phyloP scores from a whole-genome alignment of 139 green algal species.

The Coelastrella sp. region DNA sequence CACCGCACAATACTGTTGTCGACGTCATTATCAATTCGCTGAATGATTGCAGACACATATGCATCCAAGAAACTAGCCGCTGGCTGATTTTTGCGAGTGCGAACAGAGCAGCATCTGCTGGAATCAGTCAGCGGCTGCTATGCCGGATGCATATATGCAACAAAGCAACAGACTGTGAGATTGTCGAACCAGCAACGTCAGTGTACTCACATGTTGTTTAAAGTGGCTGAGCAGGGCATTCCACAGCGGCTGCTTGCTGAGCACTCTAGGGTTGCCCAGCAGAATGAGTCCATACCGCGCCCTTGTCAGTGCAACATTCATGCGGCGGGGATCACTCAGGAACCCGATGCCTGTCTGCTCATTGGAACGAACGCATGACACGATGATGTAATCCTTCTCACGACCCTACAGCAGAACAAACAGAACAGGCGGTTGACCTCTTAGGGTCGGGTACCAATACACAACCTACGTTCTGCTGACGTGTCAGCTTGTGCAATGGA shows the following conservation, averaged over 20 bases:
- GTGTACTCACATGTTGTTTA: constrained; percentile 78
- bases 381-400: constrained; percentile 99
- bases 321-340: constrained; percentile 92
- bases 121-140: not conserved
- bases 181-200: no score
- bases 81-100: no score
- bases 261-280: constrained; percentile 92
- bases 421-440: not conserved
- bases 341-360: constrained; percentile 97
- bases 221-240: constrained; percentile 94
- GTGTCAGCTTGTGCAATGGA: no score
- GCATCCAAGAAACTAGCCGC: no score
- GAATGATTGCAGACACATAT: no score
- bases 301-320: constrained; percentile 98
- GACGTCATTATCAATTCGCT: no score
- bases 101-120: no score
- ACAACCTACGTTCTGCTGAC: no score
- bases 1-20: no score
- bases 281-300: constrained; percentile 91
- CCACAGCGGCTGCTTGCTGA: constrained; percentile 85
- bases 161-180: no score
- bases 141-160: not conserved
- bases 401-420: constrained; percentile 75
- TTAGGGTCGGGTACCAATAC: no score
- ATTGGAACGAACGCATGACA: constrained; percentile 97